A percentile compares a stretch with the other conserved stretches of the same genome.
Conservation (phyloP, 306 rosid genomes). For the Prinsepia uniflora region DNA sequence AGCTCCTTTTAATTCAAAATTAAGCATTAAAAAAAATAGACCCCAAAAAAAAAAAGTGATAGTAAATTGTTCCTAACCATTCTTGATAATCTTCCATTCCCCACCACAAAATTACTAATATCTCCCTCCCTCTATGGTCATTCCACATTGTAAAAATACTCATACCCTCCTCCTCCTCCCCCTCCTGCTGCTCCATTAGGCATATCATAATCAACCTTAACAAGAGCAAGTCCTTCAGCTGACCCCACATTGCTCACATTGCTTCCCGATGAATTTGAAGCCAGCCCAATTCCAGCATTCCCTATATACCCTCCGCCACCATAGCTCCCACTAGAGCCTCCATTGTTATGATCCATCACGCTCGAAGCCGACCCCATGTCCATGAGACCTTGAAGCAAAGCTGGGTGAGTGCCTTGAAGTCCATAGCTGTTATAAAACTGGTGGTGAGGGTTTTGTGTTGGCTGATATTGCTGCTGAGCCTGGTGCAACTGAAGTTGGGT, state of each 20-base stretch:
- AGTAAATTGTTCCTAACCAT: slow-evolving; percentile 20
- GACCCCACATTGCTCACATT: slow-evolving; percentile 30
- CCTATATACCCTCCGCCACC: slow-evolving; percentile 39
- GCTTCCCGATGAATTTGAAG: slow-evolving; percentile 31
- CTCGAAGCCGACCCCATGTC: slow-evolving; percentile 49
- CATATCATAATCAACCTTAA: slow-evolving; percentile 84
- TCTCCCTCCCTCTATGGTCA: slow-evolving; percentile 25
- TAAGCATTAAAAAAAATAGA: not conserved
- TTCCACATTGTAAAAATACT: slow-evolving; percentile 77
- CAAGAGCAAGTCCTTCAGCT: slow-evolving; percentile 54
- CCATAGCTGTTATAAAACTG: slow-evolving; percentile 46
- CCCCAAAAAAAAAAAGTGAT: slow-evolving; percentile 15
- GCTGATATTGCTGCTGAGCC: slow-evolving; percentile 22
- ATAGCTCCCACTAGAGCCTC: slow-evolving; percentile 29
- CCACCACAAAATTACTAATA: not conserved
- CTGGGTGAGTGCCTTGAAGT: slow-evolving; percentile 60
- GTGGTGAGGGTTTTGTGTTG: slow-evolving; percentile 27
- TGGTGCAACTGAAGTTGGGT: slow-evolving; percentile 83
- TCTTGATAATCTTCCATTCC: not conserved
- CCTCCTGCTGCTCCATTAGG: slow-evolving; percentile 14
- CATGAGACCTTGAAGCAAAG: slow-evolving; percentile 72
- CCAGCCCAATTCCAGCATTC: slow-evolving; percentile 40
- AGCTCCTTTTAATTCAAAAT: slow-evolving; percentile 20
- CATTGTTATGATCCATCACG: slow-evolving; percentile 42
- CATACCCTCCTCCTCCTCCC: slow-evolving; percentile 39